Evolutionary conservation across 441 rosid species (phyloP).

Genomic region (Pelargonium cotyledonis): DNA sequence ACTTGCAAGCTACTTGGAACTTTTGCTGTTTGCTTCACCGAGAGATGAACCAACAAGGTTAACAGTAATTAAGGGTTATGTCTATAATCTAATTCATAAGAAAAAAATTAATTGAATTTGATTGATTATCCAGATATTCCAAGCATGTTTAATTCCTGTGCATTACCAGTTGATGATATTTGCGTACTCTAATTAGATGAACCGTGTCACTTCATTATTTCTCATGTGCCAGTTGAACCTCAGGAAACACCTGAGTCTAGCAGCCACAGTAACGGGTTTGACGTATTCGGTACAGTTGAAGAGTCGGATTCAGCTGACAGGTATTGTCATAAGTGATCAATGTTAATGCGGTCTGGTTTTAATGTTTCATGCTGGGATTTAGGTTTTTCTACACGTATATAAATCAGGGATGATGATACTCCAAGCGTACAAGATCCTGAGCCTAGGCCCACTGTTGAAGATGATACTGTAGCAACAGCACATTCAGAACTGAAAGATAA

Average conservation of each 20-base stretch:
- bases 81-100: too few species aligned
- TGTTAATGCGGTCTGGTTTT: conserved; percentile 13
- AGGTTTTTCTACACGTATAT: conserved; percentile 22
- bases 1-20: too few species aligned
- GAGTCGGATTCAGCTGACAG: conserved; percentile 39
- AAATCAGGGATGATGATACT: conserved; percentile 46
- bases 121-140: too few species aligned
- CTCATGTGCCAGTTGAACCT: conserved; percentile 11
- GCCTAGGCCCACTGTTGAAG: conserved; percentile 32
- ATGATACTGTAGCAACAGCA: conserved; percentile 28
- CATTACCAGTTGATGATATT: neutral
- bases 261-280: conserved; percentile 48
- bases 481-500: conserved; percentile 25
- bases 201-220: neutral
- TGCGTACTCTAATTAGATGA: neutral
- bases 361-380: conserved; percentile 10
- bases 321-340: conserved; percentile 31
- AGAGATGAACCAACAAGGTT: too few species aligned
- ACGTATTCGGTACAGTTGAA: conserved; percentile 27
- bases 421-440: conserved; percentile 33
- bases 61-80: too few species aligned
- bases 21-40: too few species aligned
- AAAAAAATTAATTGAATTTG: too few species aligned
- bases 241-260: conserved; percentile 55
- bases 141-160: too few species aligned